phyloP scores from a whole-genome alignment of 73 alveolate genomes.

The Uronychia binucleata region DNA sequence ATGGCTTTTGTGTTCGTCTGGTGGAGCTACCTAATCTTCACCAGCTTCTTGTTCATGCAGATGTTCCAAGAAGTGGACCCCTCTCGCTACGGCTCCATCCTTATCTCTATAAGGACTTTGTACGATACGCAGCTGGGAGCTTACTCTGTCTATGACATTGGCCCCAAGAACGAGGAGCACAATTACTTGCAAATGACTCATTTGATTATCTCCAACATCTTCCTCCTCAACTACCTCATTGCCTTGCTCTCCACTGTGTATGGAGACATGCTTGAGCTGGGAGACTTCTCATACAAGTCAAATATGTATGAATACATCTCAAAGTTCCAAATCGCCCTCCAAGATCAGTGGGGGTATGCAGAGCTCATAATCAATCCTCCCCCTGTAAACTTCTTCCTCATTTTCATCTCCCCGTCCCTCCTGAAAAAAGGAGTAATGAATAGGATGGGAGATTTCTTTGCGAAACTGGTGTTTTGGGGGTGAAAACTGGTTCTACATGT shows the following conservation, averaged over 20 bases:
- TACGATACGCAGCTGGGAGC: slow-evolving; percentile 49
- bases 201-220: slow-evolving; percentile 35
- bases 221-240: slow-evolving; percentile 49
- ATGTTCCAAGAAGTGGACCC: slow-evolving; percentile 42
- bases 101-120: slow-evolving; percentile 33
- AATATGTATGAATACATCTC: slow-evolving; percentile 55
- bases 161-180: slow-evolving; percentile 14
- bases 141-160: slow-evolving; percentile 20
- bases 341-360: slow-evolving; percentile 56
- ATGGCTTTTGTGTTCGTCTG: slow-evolving; percentile 35
- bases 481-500: slow-evolving; percentile 27
- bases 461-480: slow-evolving; percentile 45
- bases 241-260: slow-evolving; percentile 57
- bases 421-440: slow-evolving; percentile 21
- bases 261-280: slow-evolving; percentile 42
- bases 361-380: slow-evolving; percentile 52
- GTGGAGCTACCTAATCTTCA: slow-evolving; percentile 23
- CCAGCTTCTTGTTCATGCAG: slow-evolving; percentile 22
- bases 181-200: slow-evolving; percentile 30
- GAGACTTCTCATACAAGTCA: slow-evolving; percentile 59
- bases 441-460: slow-evolving; percentile 19
- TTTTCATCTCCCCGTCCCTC: slow-evolving; percentile 17
- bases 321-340: slow-evolving; percentile 41
- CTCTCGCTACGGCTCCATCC: slow-evolving; percentile 7
- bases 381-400: slow-evolving; percentile 40